These are phyloP conservation scores for Neurospora sp. DNA, from an alignment of 495 filamentous ascomycete genomes.

Conservation along the genomic window DNA sequence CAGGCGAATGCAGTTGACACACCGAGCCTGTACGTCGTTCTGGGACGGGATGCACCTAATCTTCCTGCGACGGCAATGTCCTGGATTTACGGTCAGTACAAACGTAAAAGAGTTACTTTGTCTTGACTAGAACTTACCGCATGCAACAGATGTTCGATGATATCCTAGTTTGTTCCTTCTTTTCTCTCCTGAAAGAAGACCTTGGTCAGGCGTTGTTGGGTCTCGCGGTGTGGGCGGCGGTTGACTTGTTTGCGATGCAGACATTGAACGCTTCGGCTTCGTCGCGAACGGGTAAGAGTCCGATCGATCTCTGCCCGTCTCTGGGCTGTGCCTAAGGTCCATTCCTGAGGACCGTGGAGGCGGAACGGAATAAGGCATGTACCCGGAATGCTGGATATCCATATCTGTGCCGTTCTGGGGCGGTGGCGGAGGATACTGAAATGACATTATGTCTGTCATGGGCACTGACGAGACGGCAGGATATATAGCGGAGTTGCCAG, in stretches of 20 bases:
- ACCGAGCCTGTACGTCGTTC: conserved; percentile 75
- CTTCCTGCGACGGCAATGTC: conserved; percentile 89
- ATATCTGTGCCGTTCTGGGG: conserved; percentile 34
- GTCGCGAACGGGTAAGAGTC: conserved; percentile 27
- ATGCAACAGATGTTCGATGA: conserved; percentile 93
- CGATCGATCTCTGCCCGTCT: conserved; percentile 27
- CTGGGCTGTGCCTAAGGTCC: conserved; percentile 28
- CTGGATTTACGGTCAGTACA: conserved; percentile 34
- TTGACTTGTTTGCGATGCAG: conserved; percentile 41
- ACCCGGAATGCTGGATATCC: conserved; percentile 31
- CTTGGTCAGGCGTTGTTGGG: conserved; percentile 11
- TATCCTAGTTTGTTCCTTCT: conserved; percentile 95
- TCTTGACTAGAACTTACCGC: conserved; percentile 57
- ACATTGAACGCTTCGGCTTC: conserved; percentile 52
- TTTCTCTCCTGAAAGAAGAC: conserved; percentile 58
- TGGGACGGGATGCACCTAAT: conserved; percentile 78
- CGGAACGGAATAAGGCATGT: conserved; percentile 29
- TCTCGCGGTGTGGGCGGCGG: conserved; percentile 25
- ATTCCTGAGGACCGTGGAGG: conserved; percentile 29
- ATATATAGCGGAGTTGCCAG: conserved; percentile 22
- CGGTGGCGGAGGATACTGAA: conserved; percentile 40
- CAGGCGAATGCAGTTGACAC: conserved; percentile 90
- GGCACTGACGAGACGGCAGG: conserved; percentile 24
- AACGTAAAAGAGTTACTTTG: background rate
- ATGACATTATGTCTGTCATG: conserved; percentile 42